Evolutionary conservation across 176 grass and related monocot species (phyloP).

Genomic region (Aechmea fasciata): DNA sequence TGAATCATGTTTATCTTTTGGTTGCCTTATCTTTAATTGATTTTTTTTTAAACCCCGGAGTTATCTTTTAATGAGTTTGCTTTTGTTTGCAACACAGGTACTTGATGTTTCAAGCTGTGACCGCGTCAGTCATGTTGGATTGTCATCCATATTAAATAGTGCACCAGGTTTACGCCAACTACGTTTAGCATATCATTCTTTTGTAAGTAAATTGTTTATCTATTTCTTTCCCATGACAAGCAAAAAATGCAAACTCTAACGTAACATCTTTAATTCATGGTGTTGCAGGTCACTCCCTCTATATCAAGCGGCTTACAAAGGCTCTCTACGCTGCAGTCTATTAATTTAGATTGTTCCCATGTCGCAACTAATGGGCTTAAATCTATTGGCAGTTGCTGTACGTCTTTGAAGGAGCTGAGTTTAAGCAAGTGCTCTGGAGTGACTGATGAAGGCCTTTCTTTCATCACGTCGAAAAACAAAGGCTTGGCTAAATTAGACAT

Average conservation of each 20-base stretch:
- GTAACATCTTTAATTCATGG: conserved; percentile 10
- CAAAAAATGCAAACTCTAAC: conserved; percentile 3
- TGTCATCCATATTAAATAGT: conserved; percentile 36
- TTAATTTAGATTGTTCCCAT: conserved; percentile 73
- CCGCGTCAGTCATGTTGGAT: conserved; percentile 38
- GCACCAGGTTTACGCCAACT: conserved; percentile 40
- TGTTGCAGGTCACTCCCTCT: conserved; percentile 45
- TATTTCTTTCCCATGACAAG: neutral
- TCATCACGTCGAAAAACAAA: conserved; percentile 43
- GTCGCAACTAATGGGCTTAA: conserved; percentile 42
- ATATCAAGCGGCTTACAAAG: conserved; percentile 31
- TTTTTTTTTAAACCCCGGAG: neutral
- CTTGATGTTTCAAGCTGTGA: conserved; percentile 74
- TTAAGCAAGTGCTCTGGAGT: conserved; percentile 77
- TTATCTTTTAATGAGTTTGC: neutral
- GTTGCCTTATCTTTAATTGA: neutral
- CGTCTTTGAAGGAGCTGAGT: conserved; percentile 56
- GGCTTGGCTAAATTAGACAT: conserved; percentile 63
- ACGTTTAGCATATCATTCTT: conserved; percentile 51
- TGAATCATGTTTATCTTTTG: no score
- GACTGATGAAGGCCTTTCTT: conserved; percentile 59
- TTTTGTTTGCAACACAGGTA: conserved; percentile 33
- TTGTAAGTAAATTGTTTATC: conserved; percentile 36
- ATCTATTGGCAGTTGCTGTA: conserved; percentile 45
- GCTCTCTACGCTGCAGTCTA: conserved; percentile 32